Base-by-base conservation (phyloP, 805 yeast genomes). In the Starmerella etchellsii region DNA sequence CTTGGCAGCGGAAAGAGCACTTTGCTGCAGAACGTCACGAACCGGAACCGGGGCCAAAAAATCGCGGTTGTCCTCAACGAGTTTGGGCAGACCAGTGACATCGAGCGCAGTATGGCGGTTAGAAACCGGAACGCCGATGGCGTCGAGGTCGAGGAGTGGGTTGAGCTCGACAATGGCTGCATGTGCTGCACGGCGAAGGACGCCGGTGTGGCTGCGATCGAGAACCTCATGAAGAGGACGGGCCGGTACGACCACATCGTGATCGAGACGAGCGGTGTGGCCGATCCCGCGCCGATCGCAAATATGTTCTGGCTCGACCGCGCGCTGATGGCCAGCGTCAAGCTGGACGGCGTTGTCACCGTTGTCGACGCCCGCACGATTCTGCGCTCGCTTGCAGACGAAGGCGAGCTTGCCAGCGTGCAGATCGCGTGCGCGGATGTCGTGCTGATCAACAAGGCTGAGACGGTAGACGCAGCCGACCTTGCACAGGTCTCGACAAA, bases 241-340 rank as follows among this genome's bases (percentile, higher is more conserved):
- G 78, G 77, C 25, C 70, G 70, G 38, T 85, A 88, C 38, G 98
- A 91, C 60, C 81, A 88, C 55, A 85, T 91, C n/a, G 58, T 91
- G 20, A 64, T 91, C 39, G 98, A 91, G 56, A 91, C 98, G 0
- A 84, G 95, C 0, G 98, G 98, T 0, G 70, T 91, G 14, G 98
- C 98, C 0, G 97, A 91, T 56, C 98, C 98, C 0, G 96, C 87
- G 0, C 97, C 97, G 0, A 84, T 91, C 22, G 95, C 96, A 4
- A 74, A 77, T 48, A 88, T 88, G 95, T 91, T 91, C 61, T 91
- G 98, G 98, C 68, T 87, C 24, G 98, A 91, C 58, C 88, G 82
- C 20, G 96, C 87, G 0, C 65, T 91, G 43, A 70, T 78, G 14
- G 77, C 94, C 3, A 78, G 76, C 50, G 84, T 91, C 2, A 81